Evolutionary conservation across 768 basidiomycete genomes (phyloP).

Genomic region (Russula abietina): DNA sequence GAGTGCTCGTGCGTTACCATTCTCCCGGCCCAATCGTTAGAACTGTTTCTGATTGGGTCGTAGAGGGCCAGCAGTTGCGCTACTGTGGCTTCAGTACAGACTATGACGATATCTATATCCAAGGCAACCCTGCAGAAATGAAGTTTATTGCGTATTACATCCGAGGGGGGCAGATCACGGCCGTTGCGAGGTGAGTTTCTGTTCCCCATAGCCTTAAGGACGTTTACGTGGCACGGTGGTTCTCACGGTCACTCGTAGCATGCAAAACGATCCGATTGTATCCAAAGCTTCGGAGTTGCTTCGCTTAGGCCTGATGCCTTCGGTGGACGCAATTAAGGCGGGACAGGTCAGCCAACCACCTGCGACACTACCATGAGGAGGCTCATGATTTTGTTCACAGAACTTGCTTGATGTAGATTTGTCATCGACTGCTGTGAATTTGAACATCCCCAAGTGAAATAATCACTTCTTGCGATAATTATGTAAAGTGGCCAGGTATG

Average conservation of each 20-base stretch:
- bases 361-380: background rate
- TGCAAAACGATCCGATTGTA: conserved; percentile 80
- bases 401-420: conserved; percentile 32
- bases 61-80: conserved; percentile 80
- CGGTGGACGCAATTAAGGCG: conserved; percentile 59
- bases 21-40: background rate
- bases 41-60: background rate
- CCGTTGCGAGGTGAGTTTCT: conserved; percentile 51
- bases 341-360: conserved; percentile 54
- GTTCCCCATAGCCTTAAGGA: background rate
- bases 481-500: background rate
- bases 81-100: conserved; percentile 71
- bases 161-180: conserved; percentile 55
- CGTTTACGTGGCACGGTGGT: background rate
- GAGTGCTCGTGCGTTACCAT: conserved; percentile 63
- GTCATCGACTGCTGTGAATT: conserved; percentile 26
- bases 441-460: conserved; percentile 17
- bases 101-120: conserved; percentile 73
- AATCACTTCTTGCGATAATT: background rate
- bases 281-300: conserved; percentile 73
- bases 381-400: conserved; percentile 21
- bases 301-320: conserved; percentile 74
- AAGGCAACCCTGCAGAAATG: conserved; percentile 67
- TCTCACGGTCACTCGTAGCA: conserved; percentile 36
- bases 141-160: conserved; percentile 86